Evolutionary conservation across 441 rosid genomes (phyloP), one percentile per base, ranked within the genome.

Genomic region (Viola pubescens): DNA sequence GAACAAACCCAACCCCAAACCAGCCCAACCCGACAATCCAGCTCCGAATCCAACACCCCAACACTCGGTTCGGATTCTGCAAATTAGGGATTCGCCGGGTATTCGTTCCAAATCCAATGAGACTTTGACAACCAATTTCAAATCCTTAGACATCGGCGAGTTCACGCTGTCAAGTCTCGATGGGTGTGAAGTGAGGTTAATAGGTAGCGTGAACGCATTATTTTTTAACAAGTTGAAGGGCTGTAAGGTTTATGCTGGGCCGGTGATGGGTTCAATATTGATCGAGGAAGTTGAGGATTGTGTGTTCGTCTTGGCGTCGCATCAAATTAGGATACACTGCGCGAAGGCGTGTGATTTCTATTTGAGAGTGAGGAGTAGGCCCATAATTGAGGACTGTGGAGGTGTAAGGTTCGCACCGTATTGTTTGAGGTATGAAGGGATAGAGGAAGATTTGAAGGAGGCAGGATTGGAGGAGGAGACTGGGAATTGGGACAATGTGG

Each of bases 321-420:
- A 91, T 80, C 98, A 91, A 81, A 87, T 89, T 40, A 70, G 96
- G 66, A 80, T 91, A 56, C 96, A 91, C 73, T 61, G 60, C 39
- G 91, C 87, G 0, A 81, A 54, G 50, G 67, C 58, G 14, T 66
- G 86, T 67, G 90, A 84, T 71, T 89, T 91, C 65, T 89, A 89
- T 75, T 42, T 89, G 73, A 81, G 94, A 62, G 89, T 81, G 55
- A 83, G 96, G 71, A 91, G 96, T 56, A 76, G 90, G 70, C 96
- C 94, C 2, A 89, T 91, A 54, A 71, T 87, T 12, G 97, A 89
- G 80, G 91, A 91, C 52, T 76, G 94, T 58, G 56, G 64, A 1
- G 81, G 75, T 9, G 79, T 81, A 49, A 80, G 89, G 40, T 89
- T 89, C 39, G 88, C 79, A 5, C 95, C 96, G 3, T 83, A 82